phyloP scores from a whole-genome alignment of 208 protist genomes.

The Trypanosomatidae sp. region DNA sequence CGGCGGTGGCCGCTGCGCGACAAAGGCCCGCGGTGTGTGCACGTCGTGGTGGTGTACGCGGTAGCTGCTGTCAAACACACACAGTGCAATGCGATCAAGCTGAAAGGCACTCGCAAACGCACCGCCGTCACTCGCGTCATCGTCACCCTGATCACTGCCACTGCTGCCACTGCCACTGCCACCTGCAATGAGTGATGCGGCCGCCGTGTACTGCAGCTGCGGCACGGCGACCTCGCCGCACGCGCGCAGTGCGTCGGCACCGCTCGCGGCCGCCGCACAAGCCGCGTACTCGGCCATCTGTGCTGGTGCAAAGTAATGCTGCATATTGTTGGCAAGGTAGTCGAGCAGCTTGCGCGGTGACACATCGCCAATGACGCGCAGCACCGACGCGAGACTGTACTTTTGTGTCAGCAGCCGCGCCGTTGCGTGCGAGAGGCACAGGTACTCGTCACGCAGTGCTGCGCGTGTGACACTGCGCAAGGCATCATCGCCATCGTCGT shows the following conservation, averaged over 20 bases:
- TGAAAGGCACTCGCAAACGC: conserved; percentile 6
- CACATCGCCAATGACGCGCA: conserved; percentile 25
- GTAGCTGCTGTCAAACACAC: conserved; percentile 26
- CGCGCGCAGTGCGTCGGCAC: conserved; percentile 32
- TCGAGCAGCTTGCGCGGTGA: conserved; percentile 40
- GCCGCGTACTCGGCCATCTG: conserved; percentile 39
- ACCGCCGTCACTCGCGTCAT: neutral
- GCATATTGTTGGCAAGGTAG: conserved; percentile 68
- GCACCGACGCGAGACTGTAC: conserved; percentile 40
- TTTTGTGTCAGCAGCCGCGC: conserved; percentile 71
- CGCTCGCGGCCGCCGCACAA: conserved; percentile 34
- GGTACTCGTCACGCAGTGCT: conserved; percentile 51
- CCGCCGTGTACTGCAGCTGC: conserved; percentile 2
- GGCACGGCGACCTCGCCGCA: conserved; percentile 3
- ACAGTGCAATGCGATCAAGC: conserved; percentile 36
- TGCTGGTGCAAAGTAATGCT: conserved; percentile 28
- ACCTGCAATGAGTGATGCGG: too few species aligned
- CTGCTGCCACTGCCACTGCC: neutral
- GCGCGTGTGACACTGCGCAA: neutral
- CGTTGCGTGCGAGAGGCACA: conserved; percentile 60
- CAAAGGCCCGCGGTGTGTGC: conserved; percentile 30
- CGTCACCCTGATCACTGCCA: neutral
- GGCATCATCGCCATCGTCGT: neutral
- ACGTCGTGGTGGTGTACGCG: conserved; percentile 25
- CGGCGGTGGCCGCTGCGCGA: conserved; percentile 48